Base-by-base conservation (phyloP, 306 rosid species). In the Lupinus albus region DNA sequence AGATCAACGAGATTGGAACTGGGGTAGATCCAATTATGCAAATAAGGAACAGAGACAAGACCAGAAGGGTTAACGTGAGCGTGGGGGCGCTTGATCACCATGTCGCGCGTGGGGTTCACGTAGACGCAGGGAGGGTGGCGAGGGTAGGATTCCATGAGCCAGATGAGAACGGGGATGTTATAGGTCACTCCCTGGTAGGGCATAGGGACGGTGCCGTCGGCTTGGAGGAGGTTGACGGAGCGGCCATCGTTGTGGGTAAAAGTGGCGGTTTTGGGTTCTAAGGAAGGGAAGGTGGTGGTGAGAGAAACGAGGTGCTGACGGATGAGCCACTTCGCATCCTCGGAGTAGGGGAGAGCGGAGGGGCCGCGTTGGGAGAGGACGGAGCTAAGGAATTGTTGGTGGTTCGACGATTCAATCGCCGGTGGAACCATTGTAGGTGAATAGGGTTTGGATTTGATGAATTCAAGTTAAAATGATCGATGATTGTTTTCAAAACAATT, bases 301-400 rank as follows among this genome's bases (percentile, higher is more conserved):
- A 94, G 90, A 2, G 90, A 5, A 0, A 94, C 73, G 0, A 94
- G 82, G 55, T 94, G 99, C 58, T 91, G 94, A 3, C 99, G 97
- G 85, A 94, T 90, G 3, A 80, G 83, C 97, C 99, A 90, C 65
- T 94, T 94, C 0, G 90, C 78, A 50, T 94, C 97, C 45, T 90
- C 96, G 0, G 89, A 47, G 59, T 94, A 94, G 0, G 99, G 99
- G 0, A 93, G 90, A 4, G 97, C 88, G 0, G 97, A 76, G 16
- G 98, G 99, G 18, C 99, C 99, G 6, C 97, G 95, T 42, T 90
- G 99, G 0, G 99, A 94, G 21, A 94, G 93, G n/a, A 94, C 89
- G n/a, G 91, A 82, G 86, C 85, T 94, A 7, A 94, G 78, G 77
- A 94, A 94, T 42, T 88, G 91, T 8, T 68, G 92, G n/a, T n/a